phyloP scores from a whole-genome alignment of 345 rosid genomes.

The Jatropha curcas region DNA sequence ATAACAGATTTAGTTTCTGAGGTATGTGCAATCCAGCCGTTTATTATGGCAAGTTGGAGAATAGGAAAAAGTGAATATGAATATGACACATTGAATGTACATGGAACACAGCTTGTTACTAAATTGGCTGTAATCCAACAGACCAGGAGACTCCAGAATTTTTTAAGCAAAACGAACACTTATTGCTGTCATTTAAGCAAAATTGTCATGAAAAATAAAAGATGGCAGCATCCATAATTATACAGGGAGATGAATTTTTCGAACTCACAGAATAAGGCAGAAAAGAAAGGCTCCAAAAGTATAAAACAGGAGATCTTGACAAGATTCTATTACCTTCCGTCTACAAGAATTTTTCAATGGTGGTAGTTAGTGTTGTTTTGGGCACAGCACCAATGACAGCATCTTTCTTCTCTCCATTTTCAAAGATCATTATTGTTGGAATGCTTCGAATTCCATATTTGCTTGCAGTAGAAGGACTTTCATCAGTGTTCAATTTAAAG shows the following conservation, averaged over 20 bases:
- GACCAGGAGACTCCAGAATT: too few species aligned
- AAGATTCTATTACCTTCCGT: slow-evolving; percentile 2
- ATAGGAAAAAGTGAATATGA: too few species aligned
- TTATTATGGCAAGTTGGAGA: too few species aligned
- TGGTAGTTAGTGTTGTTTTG: slow-evolving; percentile 55
- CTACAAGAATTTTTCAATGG: slow-evolving; percentile 62
- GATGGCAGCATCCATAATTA: neutral
- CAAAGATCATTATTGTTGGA: slow-evolving; percentile 64
- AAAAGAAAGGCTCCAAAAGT: neutral
- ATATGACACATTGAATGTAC: too few species aligned
- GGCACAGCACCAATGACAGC: slow-evolving; percentile 75
- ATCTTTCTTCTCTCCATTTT: slow-evolving; percentile 72
- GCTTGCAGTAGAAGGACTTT: slow-evolving; percentile 53
- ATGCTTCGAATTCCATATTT: slow-evolving; percentile 68
- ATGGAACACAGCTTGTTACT: too few species aligned
- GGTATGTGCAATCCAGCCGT: too few species aligned
- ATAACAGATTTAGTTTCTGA: too few species aligned
- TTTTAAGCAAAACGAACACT: neutral
- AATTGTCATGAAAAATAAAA: neutral
- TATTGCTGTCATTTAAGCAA: neutral
- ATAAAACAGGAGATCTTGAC: neutral
- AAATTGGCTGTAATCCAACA: too few species aligned
- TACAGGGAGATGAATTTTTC: neutral
- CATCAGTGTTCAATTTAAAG: slow-evolving; percentile 71
- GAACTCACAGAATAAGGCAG: neutral